Evolutionary conservation across 495 filamentous ascomycete genomes (phyloP), one percentile per base, ranked within the genome.

Genomic region (Aspergillus asperescens): DNA sequence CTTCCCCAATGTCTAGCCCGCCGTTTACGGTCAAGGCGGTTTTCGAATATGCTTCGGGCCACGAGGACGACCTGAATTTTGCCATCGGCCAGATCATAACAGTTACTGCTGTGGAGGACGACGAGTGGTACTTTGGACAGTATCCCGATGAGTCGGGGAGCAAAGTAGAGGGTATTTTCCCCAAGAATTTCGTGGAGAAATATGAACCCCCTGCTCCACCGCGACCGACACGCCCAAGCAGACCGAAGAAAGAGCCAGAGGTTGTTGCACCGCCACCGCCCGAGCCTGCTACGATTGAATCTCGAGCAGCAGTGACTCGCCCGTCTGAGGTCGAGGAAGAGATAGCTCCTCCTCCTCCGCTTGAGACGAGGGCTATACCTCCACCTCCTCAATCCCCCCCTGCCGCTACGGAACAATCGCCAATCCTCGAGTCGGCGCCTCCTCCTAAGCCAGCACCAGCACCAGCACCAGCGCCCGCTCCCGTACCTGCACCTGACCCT

Each of bases 51-150:
- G 72, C 74, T 61, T 97, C 94, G 54, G 75, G 73, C 55, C 90
- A 98, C 68, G 89, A 95, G 58, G 93, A 97, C 70, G 93, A 98
- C 73, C 87, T 98, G 48, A 83, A 79, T 60, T 98, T 98, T 66
- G 64, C 78, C 28, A 76, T 80, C 61, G 88, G 90, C 52, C 90
- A 96, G 70, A 81, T 96, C 60, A 88, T 98, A 63, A 95, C 87
- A 34, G 93, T 98, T 41, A 95, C 88, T 18, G 90, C 86, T 20
- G 82, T 85, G 68, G 93, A 97, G 62, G 94, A 95, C 65, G 84
- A 77, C 39, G 93, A 97, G 59, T 98, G 93, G 93, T 98, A 96
- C 66, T 81, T 78, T 52, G 93, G 93, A 43, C 87, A 95, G 70
- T 97, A 95, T 63, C 75, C 82, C 50, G 88, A 95, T 65, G 80